Conservation (phyloP, 1,284 basidiomycete genomes). For the Singerocomus inundabilis region DNA sequence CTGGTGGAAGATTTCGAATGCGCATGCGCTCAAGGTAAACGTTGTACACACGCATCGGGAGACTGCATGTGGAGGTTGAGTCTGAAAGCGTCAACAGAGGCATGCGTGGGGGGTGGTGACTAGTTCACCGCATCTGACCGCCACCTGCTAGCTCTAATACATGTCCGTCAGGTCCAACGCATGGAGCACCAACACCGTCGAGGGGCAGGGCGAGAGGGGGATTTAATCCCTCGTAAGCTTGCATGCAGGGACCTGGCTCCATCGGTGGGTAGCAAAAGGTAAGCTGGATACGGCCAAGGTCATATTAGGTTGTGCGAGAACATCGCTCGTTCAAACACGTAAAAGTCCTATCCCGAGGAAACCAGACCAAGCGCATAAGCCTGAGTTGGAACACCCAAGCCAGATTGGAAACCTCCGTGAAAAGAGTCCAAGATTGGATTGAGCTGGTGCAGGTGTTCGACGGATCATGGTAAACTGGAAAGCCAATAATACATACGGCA, state of each 20-base stretch:
- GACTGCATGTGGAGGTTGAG: too few species aligned
- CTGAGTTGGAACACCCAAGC: neutral
- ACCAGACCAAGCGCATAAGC: constrained; percentile 2
- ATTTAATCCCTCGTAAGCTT: constrained; percentile 7
- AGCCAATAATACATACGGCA: neutral
- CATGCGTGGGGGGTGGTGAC: too few species aligned
- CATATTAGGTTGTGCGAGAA: constrained; percentile 9
- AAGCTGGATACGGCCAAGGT: neutral
- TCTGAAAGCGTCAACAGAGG: too few species aligned
- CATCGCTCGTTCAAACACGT: constrained; percentile 3
- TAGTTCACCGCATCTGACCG: neutral
- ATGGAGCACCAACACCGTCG: constrained; percentile 12
- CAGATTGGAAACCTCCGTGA: neutral
- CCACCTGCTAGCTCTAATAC: neutral
- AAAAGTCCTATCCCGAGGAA: constrained; percentile 9
- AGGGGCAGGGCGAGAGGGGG: constrained; percentile 6
- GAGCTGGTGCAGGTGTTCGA: neutral
- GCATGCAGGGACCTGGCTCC: constrained; percentile 2
- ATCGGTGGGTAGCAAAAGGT: constrained; percentile 12
- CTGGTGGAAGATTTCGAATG: too few species aligned
- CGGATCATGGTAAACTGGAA: neutral
- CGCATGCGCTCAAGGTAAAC: too few species aligned
- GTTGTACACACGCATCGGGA: too few species aligned
- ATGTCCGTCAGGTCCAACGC: constrained; percentile 5
- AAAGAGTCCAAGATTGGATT: neutral